Conservation (phyloP, 352 stramenopile species). For the Saprolegnia parasitica region DNA sequence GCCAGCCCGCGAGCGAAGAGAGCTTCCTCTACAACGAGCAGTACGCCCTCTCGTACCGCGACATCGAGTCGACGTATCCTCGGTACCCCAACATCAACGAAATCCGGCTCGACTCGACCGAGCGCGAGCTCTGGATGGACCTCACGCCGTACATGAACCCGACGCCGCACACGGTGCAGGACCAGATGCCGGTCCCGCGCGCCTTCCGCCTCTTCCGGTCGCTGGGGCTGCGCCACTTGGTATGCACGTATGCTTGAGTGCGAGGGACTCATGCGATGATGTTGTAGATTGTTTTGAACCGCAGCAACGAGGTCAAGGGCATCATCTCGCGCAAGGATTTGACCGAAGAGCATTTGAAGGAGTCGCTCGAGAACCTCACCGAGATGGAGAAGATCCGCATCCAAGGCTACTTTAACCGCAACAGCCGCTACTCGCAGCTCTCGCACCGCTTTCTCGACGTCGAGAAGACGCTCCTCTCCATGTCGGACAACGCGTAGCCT, state of each 20-base stretch:
- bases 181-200: slow-evolving; percentile 90
- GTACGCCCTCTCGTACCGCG: slow-evolving; percentile 76
- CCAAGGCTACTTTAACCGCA: slow-evolving; percentile 78
- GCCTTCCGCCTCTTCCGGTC: slow-evolving; percentile 97
- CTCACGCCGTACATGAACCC: slow-evolving; percentile 97
- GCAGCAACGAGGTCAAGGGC: slow-evolving; percentile 83
- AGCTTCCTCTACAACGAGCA: slow-evolving; percentile 84
- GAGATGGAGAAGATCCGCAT: slow-evolving; percentile 79
- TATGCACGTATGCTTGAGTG: slow-evolving; percentile 28
- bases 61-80: slow-evolving; percentile 82
- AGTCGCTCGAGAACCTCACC: slow-evolving; percentile 66
- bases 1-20: slow-evolving; percentile 66
- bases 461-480: slow-evolving; percentile 74
- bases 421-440: slow-evolving; percentile 52
- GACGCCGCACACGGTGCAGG: slow-evolving; percentile 93
- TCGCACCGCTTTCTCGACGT: slow-evolving; percentile 78
- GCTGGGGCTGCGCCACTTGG: slow-evolving; percentile 94
- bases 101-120: slow-evolving; percentile 89
- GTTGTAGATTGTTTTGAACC: slow-evolving; percentile 78
- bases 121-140: slow-evolving; percentile 88
- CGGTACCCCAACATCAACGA: slow-evolving; percentile 75
- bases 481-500: slow-evolving; percentile 77
- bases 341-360: slow-evolving; percentile 74
- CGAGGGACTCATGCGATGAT: background rate
- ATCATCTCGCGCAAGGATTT: slow-evolving; percentile 87